Evolutionary conservation across 2,329 filamentous ascomycete species (phyloP), one percentile per base, ranked within the genome.

Genomic region (Emergomyces pasteurianus): DNA sequence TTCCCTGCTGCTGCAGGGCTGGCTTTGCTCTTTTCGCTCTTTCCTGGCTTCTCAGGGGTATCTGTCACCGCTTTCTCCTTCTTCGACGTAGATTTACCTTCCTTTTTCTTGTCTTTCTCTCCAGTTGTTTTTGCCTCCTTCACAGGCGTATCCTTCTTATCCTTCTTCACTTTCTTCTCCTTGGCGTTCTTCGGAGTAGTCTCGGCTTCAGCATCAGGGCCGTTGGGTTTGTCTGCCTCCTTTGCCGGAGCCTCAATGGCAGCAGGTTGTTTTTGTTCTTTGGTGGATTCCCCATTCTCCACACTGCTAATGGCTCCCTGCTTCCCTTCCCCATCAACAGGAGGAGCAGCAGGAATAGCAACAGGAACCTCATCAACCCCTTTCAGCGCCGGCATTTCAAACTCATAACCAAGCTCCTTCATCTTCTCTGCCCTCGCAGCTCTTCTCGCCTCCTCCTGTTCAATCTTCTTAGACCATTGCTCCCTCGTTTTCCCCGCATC

Each of bases 371-470:
- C 76, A 28, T 82, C 79, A 7, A 85, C 81, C 40, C 75, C 74
- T 79, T 89, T 95, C 66, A 96, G 76, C 66, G 80, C 77, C 0
- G 90, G 90, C 26, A 84, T 82, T 58, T 89, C 83, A 69, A 90
- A 92, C 63, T 94, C 86, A 74, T 99, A 97, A 10, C 88, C 92
- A 62, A 95, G 75, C 49, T 81, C 85, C 80, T 89, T 86, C 66
- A 96, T 78, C 77, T 89, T 88, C 71, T 87, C 83, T 1, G 83
- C 85, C 75, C 90, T 88, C 65, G 80, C 80, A 43, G 78, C 76
- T 60, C 94, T 82, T 74, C 83, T 86, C 73, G 82, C 80, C 73
- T 87, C 82, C 79, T 96, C 92, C 67, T 82, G 85, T 59, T 81
- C 77, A 60, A 94, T 84, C 72, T 86, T 87, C 76, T 83, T 83